These are phyloP conservation scores for Ceratobasidium sp. DNA, from an alignment of 1,284 basidiomycete species.

Conservation along the genomic window DNA sequence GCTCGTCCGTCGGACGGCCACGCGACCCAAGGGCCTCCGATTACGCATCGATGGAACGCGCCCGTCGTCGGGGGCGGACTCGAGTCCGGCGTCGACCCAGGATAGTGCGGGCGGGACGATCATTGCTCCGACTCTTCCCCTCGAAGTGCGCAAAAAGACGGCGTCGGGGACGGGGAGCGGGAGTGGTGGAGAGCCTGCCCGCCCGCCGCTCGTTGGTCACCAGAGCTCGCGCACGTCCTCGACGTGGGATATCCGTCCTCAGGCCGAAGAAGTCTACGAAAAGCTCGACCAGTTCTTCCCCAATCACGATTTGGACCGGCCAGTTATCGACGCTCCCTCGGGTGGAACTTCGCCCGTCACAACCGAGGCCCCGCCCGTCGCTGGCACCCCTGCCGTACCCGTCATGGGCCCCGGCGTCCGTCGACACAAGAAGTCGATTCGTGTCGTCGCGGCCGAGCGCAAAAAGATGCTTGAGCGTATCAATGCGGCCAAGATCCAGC, in stretches of 20 bases:
- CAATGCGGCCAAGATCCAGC: slow-evolving; percentile 56
- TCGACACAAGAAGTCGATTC: slow-evolving; percentile 84
- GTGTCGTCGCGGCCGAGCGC: slow-evolving; percentile 85
- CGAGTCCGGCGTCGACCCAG: slow-evolving; percentile 18
- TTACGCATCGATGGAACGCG: slow-evolving; percentile 17
- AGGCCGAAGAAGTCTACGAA: slow-evolving; percentile 93
- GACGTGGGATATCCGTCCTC: slow-evolving; percentile 87
- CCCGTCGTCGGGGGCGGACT: slow-evolving; percentile 14
- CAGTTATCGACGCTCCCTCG: slow-evolving; percentile 83
- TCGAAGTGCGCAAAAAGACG: slow-evolving; percentile 33
- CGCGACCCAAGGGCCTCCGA: slow-evolving; percentile 10
- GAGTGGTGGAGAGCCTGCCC: slow-evolving; percentile 22
- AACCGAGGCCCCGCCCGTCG: slow-evolving; percentile 57
- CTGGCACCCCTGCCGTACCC: slow-evolving; percentile 36
- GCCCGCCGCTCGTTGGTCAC: slow-evolving; percentile 6
- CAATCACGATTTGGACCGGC: slow-evolving; percentile 93
- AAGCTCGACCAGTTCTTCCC: slow-evolving; percentile 96
- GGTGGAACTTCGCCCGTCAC: slow-evolving; percentile 79
- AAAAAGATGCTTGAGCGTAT: slow-evolving; percentile 66
- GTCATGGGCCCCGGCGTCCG: slow-evolving; percentile 3
- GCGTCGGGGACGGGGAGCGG: slow-evolving; percentile 22
- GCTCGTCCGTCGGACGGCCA: slow-evolving; percentile 20
- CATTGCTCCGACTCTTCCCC: slow-evolving; percentile 10
- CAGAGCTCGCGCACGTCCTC: slow-evolving; percentile 40
- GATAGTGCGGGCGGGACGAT: slow-evolving; percentile 12